Evolutionary conservation across 257 asterid species (phyloP).

Genomic region (Solanum chiquidenum): DNA sequence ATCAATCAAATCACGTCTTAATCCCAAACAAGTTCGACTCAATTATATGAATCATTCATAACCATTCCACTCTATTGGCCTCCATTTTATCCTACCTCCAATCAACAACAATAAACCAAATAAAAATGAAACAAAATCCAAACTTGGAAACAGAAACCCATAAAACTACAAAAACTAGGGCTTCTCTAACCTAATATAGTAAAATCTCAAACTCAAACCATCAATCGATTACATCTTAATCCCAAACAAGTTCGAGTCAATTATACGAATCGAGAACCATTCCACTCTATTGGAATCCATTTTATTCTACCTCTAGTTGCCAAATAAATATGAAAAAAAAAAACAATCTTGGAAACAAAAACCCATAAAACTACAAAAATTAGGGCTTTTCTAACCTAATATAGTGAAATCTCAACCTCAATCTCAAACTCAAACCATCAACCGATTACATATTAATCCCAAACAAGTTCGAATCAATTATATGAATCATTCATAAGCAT

Average conservation of each 20-base stretch:
- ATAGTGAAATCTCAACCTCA: not conserved
- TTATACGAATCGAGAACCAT: not conserved
- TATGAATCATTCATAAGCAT: not conserved
- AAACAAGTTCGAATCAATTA: not conserved
- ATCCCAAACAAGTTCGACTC: not conserved
- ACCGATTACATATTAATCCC: not conserved
- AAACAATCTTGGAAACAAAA: not conserved
- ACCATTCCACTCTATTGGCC: not conserved
- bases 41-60: not conserved
- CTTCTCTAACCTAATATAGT: not conserved
- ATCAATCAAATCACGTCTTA: not conserved
- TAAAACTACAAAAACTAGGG: constrained; percentile 23
- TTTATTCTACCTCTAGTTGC: not conserved
- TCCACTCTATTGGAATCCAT: not conserved
- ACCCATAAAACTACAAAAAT: not conserved
- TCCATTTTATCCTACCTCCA: not conserved
- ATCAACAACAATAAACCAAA: not conserved
- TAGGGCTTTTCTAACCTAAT: constrained; percentile 21
- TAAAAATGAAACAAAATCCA: not conserved
- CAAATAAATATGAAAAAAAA: not conserved
- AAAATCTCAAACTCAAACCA: not conserved
- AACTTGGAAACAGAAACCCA: not conserved
- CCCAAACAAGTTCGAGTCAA: not conserved
- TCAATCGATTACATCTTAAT: not conserved
- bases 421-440: not conserved